Percentiles rank a stretch among this genome's conserved stretches.
Evolutionary conservation across 257 asterid genomes (phyloP).

Genomic region (Solanum ossicruentum): DNA sequence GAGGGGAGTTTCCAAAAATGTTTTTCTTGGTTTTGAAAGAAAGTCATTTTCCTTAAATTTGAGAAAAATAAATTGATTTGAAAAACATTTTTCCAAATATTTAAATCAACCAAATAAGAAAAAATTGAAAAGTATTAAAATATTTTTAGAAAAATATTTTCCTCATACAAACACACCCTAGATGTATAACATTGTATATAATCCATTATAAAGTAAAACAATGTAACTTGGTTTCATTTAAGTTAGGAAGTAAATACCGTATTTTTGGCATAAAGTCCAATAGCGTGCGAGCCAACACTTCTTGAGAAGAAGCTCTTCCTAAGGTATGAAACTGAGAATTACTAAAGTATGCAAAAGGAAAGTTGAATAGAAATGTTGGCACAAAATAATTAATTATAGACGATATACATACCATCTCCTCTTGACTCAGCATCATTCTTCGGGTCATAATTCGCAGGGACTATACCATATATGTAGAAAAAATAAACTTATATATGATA

Average conservation of each 20-base stretch:
- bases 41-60: no score
- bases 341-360: conserved; percentile 16
- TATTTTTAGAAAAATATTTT: no score
- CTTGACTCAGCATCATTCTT: conserved; percentile 62
- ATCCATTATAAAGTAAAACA: no score
- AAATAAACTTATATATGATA: background rate
- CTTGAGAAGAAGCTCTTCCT: conserved; percentile 94
- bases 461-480: background rate
- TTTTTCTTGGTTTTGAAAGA: no score
- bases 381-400: background rate
- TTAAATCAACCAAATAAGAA: no score
- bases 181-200: no score
- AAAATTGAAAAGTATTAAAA: no score
- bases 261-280: conserved; percentile 63
- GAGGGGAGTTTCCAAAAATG: no score
- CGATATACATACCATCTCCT: conserved; percentile 61
- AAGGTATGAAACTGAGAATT: conserved; percentile 31
- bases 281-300: conserved; percentile 90
- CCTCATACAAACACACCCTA: no score
- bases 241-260: conserved; percentile 14
- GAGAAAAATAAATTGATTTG: no score
- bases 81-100: no score
- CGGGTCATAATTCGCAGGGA: conserved; percentile 46
- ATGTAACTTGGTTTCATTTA: no score
- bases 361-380: background rate